These are phyloP conservation scores for Aspergillus carlsbadensis DNA, from an alignment of 495 filamentous ascomycete species.

Conservation along the genomic window DNA sequence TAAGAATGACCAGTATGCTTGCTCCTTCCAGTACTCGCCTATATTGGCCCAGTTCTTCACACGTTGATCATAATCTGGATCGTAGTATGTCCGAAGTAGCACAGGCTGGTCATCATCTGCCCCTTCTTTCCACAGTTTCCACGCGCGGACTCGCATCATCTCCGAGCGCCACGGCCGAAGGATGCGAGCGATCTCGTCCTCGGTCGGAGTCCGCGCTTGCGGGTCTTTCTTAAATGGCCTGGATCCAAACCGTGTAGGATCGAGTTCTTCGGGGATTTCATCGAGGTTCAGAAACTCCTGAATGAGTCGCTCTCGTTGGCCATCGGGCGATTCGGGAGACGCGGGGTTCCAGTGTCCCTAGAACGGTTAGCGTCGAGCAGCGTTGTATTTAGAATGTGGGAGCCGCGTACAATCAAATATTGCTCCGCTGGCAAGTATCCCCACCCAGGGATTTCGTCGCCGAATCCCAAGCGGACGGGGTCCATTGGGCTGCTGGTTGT, in stretches of 20 bases:
- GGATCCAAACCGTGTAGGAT: not conserved
- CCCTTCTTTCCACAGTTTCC: not conserved
- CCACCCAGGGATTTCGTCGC: slow-evolving; percentile 13
- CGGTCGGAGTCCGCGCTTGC: slow-evolving; percentile 5
- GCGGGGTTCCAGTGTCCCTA: slow-evolving; percentile 16
- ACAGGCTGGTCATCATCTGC: not conserved
- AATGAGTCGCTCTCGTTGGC: slow-evolving; percentile 18
- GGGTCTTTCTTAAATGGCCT: not conserved
- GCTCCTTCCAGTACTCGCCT: slow-evolving; percentile 6
- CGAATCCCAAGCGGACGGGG: too few species aligned
- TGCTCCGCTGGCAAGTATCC: slow-evolving; percentile 14
- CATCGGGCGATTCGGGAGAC: slow-evolving; percentile 2
- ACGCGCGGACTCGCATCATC: slow-evolving; percentile 12
- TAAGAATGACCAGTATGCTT: slow-evolving; percentile 15
- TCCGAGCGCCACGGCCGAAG: slow-evolving; percentile 17
- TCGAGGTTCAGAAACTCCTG: slow-evolving; percentile 16
- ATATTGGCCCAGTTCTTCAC: slow-evolving; percentile 6
- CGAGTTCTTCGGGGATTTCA: slow-evolving; percentile 8
- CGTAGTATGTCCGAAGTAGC: slow-evolving; percentile 18
- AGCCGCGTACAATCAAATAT: slow-evolving; percentile 13
- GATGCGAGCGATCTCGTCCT: slow-evolving; percentile 14
- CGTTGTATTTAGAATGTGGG: not conserved
- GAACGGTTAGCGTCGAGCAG: not conserved
- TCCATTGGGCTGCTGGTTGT: too few species aligned
- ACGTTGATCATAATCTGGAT: slow-evolving; percentile 13